phyloP scores from a whole-genome alignment of 1,284 basidiomycete species.

The Apiotrichum montevideense region DNA sequence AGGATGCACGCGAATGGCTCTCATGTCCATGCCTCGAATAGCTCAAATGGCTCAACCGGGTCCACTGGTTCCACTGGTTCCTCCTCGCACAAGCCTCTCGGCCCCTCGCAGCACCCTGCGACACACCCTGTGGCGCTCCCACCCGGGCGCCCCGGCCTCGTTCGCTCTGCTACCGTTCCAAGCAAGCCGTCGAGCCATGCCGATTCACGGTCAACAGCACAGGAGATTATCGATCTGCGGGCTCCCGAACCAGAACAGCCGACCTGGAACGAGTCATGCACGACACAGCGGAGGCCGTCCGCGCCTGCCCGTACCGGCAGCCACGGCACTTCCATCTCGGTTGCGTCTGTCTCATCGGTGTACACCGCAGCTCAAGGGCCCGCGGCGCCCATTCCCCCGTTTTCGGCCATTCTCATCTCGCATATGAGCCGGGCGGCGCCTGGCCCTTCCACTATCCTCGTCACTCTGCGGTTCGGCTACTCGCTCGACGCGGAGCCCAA shows the following conservation, averaged over 20 bases:
- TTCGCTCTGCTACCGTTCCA: background rate
- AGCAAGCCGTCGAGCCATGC: background rate
- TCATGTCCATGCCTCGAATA: no score
- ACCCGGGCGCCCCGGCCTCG: background rate
- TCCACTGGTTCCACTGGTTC: no score
- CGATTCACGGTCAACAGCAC: background rate
- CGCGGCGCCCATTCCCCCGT: background rate
- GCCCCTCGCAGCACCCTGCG: background rate
- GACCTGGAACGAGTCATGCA: no score
- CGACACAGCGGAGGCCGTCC: no score
- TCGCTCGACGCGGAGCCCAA: conserved; percentile 22
- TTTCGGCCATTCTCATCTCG: conserved; percentile 7
- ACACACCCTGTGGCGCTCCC: background rate
- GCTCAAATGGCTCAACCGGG: no score
- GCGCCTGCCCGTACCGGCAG: no score
- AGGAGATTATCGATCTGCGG: no score
- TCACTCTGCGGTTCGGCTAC: conserved; percentile 29
- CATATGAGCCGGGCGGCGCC: conserved; percentile 4
- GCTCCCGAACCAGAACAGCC: no score
- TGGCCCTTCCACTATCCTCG: conserved; percentile 9
- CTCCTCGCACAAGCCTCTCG: background rate
- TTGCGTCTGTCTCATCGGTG: background rate
- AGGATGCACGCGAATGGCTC: no score
- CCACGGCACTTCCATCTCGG: no score
- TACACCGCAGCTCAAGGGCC: background rate